Conservation (phyloP, 139 green algal species). For the Parachlorella kessleri region DNA sequence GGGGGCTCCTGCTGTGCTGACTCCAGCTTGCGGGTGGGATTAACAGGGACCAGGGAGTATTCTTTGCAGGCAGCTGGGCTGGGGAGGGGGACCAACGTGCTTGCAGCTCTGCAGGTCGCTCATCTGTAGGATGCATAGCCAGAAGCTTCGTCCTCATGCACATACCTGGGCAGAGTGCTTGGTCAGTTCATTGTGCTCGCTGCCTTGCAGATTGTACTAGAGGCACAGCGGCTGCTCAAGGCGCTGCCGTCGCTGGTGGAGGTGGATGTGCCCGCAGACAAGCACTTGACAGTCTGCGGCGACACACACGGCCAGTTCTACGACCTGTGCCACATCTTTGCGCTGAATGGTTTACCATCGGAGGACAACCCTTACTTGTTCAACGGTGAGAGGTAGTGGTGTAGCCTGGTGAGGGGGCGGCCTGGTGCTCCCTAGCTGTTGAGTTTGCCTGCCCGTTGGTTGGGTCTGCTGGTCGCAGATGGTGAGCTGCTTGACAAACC, state of each 20-base stretch:
- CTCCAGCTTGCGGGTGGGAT: too few relatives aligned
- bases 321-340: slow-evolving; percentile 97
- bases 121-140: background rate
- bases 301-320: slow-evolving; percentile 93
- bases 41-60: too few relatives aligned
- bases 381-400: slow-evolving; percentile 93
- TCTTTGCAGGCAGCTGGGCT: background rate
- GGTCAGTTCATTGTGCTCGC: too few relatives aligned
- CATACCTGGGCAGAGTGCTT: slow-evolving; percentile 14
- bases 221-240: slow-evolving; percentile 54
- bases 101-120: background rate
- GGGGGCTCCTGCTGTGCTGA: too few relatives aligned
- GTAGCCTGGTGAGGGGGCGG: too few relatives aligned
- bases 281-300: slow-evolving; percentile 88
- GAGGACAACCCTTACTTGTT: slow-evolving; percentile 97
- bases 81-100: background rate
- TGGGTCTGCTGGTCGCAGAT: too few relatives aligned
- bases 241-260: slow-evolving; percentile 79
- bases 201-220: slow-evolving; percentile 69
- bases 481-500: too few relatives aligned
- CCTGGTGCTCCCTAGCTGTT: too few relatives aligned
- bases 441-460: too few relatives aligned
- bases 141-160: background rate
- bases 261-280: slow-evolving; percentile 54
- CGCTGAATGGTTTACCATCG: slow-evolving; percentile 89